These are phyloP conservation scores for Huntiella moniliformis DNA, from an alignment of 2,329 filamentous ascomycete species.

Conservation along the genomic window DNA sequence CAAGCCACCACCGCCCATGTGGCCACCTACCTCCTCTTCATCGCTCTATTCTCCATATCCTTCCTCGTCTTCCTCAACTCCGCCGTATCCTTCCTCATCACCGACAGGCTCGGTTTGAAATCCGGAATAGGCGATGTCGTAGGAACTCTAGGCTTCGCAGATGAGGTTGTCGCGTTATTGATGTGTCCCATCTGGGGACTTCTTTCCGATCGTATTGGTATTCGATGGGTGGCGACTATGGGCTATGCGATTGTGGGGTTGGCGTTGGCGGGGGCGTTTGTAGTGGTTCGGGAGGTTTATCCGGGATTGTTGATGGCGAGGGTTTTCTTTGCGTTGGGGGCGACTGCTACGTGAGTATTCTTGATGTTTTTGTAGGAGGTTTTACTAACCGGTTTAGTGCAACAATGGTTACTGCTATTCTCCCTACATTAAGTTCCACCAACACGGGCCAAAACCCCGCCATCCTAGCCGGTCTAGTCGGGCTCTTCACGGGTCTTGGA, in stretches of 20 bases:
- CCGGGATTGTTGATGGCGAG: slow-evolving; percentile 72
- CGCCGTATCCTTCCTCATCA: slow-evolving; percentile 68
- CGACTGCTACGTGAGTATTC: slow-evolving; percentile 54
- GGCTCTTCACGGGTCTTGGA: slow-evolving; percentile 80
- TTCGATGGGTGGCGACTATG: slow-evolving; percentile 50
- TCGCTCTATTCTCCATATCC: slow-evolving; percentile 71
- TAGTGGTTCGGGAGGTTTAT: slow-evolving; percentile 74
- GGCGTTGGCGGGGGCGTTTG: slow-evolving; percentile 52
- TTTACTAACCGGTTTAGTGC: slow-evolving; percentile 25
- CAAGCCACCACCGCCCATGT: slow-evolving; percentile 43
- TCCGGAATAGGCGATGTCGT: slow-evolving; percentile 60
- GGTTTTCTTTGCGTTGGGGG: slow-evolving; percentile 75
- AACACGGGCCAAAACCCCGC: slow-evolving; percentile 28
- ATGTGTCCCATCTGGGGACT: slow-evolving; percentile 69
- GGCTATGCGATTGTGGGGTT: slow-evolving; percentile 71
- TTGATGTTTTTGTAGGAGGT: background rate
- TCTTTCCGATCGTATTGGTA: slow-evolving; percentile 57
- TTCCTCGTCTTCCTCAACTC: slow-evolving; percentile 83
- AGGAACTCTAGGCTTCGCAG: slow-evolving; percentile 67
- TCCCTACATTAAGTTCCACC: slow-evolving; percentile 48
- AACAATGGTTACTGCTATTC: slow-evolving; percentile 92
- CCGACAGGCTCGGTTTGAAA: slow-evolving; percentile 59
- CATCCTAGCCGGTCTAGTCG: slow-evolving; percentile 69
- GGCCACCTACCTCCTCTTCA: slow-evolving; percentile 60
- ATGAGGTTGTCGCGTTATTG: slow-evolving; percentile 64